phyloP scores from a whole-genome alignment of 2,329 filamentous ascomycete genomes.

The Fusarium caatingaense region DNA sequence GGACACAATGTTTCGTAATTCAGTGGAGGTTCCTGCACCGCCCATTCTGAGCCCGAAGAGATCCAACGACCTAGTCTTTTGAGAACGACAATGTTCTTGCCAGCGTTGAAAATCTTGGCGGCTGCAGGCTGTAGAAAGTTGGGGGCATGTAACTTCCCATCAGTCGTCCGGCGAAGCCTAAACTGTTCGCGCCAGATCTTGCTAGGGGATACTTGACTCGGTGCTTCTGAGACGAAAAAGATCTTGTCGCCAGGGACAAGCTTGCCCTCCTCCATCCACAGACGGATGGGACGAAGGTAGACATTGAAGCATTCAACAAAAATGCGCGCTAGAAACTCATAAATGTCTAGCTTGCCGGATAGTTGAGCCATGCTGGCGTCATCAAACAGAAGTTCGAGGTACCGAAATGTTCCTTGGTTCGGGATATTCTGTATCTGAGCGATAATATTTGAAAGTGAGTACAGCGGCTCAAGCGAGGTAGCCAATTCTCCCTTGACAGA shows the following conservation, averaged over 20 bases:
- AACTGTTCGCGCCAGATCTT: conserved; percentile 84
- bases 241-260: conserved; percentile 72
- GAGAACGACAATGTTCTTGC: conserved; percentile 90
- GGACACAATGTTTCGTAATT: conserved; percentile 68
- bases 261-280: conserved; percentile 87
- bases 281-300: conserved; percentile 81
- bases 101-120: conserved; percentile 82
- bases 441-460: conserved; percentile 71
- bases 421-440: conserved; percentile 63
- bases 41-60: conserved; percentile 46
- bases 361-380: conserved; percentile 76
- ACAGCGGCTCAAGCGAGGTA: conserved; percentile 64
- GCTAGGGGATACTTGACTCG: conserved; percentile 66
- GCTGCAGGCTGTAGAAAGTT: conserved; percentile 78
- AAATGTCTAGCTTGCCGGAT: conserved; percentile 70
- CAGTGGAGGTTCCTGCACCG: conserved; percentile 59
- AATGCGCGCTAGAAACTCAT: conserved; percentile 71
- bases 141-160: conserved; percentile 75
- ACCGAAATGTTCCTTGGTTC: conserved; percentile 70
- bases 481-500: conserved; percentile 69
- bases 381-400: conserved; percentile 82
- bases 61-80: conserved; percentile 72
- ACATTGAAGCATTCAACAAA: conserved; percentile 86
- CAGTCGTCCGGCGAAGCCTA: conserved; percentile 69
- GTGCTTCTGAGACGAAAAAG: conserved; percentile 78